Percentiles rank a stretch among this genome's conserved stretches.
Conservation (phyloP, 164 flowering plant species). For the Berberis thunbergii region DNA sequence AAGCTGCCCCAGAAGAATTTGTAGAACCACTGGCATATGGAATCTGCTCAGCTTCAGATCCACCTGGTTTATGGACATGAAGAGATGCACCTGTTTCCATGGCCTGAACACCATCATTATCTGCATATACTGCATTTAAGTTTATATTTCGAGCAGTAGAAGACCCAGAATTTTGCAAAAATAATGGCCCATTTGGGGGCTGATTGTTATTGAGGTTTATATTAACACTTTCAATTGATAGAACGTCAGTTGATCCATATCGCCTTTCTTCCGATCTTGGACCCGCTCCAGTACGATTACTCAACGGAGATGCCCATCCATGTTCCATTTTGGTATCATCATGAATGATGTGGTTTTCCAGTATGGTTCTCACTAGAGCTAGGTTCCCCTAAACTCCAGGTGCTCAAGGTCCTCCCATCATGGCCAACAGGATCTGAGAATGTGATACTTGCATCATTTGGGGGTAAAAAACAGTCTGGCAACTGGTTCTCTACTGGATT, state of each 20-base stretch:
- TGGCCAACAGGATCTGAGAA: conserved; percentile 21
- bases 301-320: conserved; percentile 39
- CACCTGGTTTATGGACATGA: conserved; percentile 23
- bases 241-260: conserved; percentile 20
- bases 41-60: conserved; percentile 20
- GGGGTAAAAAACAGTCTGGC: conserved; percentile 26
- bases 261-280: conserved; percentile 28
- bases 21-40: conserved; percentile 27
- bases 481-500: conserved; percentile 32
- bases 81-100: conserved; percentile 20
- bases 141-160: conserved; percentile 20
- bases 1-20: conserved; percentile 29
- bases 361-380: conserved; percentile 28
- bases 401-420: conserved; percentile 26
- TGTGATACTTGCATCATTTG: conserved; percentile 24
- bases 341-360: conserved; percentile 21
- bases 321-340: conserved; percentile 40
- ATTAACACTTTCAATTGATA: conserved; percentile 23
- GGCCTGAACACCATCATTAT: conserved; percentile 24
- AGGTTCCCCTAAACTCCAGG: conserved; percentile 38
- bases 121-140: conserved; percentile 25
- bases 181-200: conserved; percentile 18
- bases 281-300: conserved; percentile 23
- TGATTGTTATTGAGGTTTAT: conserved; percentile 20
- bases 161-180: conserved; percentile 28